Percentiles rank a stretch among this genome's conserved stretches.
Conservation (phyloP, 2,329 filamentous ascomycete species). For the Xylaria sp. region DNA sequence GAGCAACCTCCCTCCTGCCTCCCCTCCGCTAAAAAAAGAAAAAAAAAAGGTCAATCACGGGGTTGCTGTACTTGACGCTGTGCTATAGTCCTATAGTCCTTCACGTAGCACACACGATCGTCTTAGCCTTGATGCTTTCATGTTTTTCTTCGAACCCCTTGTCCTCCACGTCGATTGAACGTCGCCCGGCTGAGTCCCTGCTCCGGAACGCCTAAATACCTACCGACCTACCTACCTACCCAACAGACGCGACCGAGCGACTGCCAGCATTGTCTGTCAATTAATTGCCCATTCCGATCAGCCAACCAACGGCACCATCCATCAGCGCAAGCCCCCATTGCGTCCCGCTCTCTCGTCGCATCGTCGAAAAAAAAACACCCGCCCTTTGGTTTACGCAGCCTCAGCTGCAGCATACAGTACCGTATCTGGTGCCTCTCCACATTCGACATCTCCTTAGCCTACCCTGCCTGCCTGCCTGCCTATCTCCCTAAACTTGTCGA, state of each 20-base stretch:
- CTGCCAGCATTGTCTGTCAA: neutral
- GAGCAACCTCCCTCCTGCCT: constrained; percentile 16
- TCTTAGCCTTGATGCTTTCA: constrained; percentile 17
- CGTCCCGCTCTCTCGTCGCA: constrained; percentile 21
- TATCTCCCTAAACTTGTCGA: constrained; percentile 13
- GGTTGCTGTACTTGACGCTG: constrained; percentile 26
- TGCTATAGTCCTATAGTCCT: constrained; percentile 20
- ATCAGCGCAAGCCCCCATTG: constrained; percentile 20
- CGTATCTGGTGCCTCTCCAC: constrained; percentile 9
- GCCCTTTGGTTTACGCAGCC: constrained; percentile 16
- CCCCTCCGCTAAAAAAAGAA: constrained; percentile 9
- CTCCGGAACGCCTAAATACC: constrained; percentile 1
- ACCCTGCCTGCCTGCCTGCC: constrained; percentile 8
- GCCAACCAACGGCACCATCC: constrained; percentile 11
- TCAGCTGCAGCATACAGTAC: constrained; percentile 17
- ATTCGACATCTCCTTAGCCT: constrained; percentile 19
- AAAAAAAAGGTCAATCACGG: constrained; percentile 14
- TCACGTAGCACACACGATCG: constrained; percentile 7
- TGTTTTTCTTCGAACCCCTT: constrained; percentile 18
- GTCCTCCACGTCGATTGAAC: constrained; percentile 17
- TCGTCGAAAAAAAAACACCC: constrained; percentile 25
- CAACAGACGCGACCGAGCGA: neutral
- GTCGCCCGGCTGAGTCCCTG: constrained; percentile 5
- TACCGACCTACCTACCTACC: constrained; percentile 5
- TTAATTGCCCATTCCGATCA: constrained; percentile 17